Evolutionary conservation across 2,329 filamentous ascomycete genomes (phyloP), one percentile per base, ranked within the genome.

Genomic region (Thermoascus crustaceus): DNA sequence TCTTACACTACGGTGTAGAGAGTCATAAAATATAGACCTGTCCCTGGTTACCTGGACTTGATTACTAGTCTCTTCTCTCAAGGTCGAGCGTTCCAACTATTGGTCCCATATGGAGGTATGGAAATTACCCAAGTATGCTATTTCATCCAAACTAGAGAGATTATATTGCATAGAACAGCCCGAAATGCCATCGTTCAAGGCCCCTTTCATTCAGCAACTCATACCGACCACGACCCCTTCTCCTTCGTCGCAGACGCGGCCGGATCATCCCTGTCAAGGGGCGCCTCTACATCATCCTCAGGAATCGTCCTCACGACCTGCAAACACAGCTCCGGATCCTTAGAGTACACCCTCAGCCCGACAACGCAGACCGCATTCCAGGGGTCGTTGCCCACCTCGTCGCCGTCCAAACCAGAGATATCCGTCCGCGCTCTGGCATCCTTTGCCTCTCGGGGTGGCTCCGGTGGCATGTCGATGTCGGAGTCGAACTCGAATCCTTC

Each of bases 311-410:
- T 66, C n/a, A 73, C 56, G 6, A 76, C 72, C 42, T 70, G 63
- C 11, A 79, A 64, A 3, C 59, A 66, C 22, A 76, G 64, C 26
- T 55, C 52, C 4, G 57, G 58, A 41, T 73, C 69, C 40, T 72
- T 67, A 7, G 66, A 69, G 47, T 75, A 78, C 0, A 79, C 73
- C 4, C 73, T 61, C 19, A 79, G 52, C 0, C 75, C 75, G 4
- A 78, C 66, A 10, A 78, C 73, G 41, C 72, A 76, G 1, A 77
- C 66, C 1, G 75, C 75, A 46, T 78, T 76, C 75, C 75, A 79
- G 0, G 73, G 73, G 40, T 62, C 56, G 8, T 44, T 46, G 16
- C 44, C 48, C 9, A 40, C 40, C 21, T 48, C 50, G 7, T 40
- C 49, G 3, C 38, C 38, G 29, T 40, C 40, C 21, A 21, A 25